A percentile compares a stretch with the other conserved stretches of the same genome.
Evolutionary conservation across 768 basidiomycete genomes (phyloP).

Genomic region (Tricholoma furcatifolium): DNA sequence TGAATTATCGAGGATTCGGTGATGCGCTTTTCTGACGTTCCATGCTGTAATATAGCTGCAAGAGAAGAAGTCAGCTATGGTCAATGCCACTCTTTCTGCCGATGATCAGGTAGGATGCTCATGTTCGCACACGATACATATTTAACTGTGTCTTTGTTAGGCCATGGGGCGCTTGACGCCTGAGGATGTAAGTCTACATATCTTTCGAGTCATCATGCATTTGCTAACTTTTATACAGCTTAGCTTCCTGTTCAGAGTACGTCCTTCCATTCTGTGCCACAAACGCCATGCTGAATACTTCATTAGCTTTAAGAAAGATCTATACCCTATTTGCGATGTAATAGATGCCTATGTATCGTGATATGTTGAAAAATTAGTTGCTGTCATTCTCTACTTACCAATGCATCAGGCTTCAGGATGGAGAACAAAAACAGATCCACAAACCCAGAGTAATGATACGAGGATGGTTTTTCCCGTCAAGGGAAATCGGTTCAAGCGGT

Average conservation of each 20-base stretch:
- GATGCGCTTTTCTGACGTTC: not conserved
- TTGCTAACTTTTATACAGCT: conserved; percentile 34
- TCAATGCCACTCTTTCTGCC: conserved; percentile 80
- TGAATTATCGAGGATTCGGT: not conserved
- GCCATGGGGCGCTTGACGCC: conserved; percentile 95
- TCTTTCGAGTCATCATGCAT: not conserved
- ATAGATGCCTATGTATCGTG: too few species aligned
- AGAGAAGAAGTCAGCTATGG: conserved; percentile 96
- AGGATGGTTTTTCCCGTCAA: conserved; percentile 75
- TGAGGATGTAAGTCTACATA: conserved; percentile 55
- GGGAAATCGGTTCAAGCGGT: conserved; percentile 54
- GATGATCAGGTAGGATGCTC: conserved; percentile 66
- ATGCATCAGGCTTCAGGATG: not conserved
- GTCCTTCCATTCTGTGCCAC: conserved; percentile 8
- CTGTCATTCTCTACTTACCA: too few species aligned
- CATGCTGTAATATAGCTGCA: conserved; percentile 54
- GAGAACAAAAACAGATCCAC: not conserved
- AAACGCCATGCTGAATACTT: too few species aligned
- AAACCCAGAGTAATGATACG: conserved; percentile 64
- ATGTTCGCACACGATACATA: not conserved
- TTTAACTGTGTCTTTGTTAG: conserved; percentile 29
- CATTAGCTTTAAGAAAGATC: not conserved
- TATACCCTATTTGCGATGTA: not conserved
- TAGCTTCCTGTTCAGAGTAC: conserved; percentile 57
- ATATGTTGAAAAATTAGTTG: too few species aligned